Evolutionary conservation across 148 eudicot species (phyloP).

Genomic region (Rhododendron ovatum): DNA sequence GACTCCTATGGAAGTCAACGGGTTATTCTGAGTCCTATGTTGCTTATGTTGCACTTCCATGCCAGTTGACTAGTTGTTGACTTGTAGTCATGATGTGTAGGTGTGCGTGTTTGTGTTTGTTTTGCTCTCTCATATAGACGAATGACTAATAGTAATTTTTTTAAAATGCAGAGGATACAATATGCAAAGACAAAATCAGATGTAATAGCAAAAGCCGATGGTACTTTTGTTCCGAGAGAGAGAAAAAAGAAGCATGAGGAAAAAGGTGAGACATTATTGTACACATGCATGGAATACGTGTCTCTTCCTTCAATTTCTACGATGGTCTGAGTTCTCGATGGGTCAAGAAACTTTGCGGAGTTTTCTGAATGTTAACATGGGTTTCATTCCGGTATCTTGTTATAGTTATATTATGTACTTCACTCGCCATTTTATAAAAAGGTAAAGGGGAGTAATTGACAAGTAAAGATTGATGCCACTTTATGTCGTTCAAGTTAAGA

Average conservation of each 20-base stretch:
- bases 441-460: not conserved
- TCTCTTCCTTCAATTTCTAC: not conserved
- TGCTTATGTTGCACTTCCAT: not conserved
- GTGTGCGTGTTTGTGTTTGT: not conserved
- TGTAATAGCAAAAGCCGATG: slow-evolving; percentile 88
- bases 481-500: not conserved
- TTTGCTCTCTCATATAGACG: not conserved
- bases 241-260: slow-evolving; percentile 86
- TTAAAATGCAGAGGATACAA: slow-evolving; percentile 65
- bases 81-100: not conserved
- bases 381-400: not conserved
- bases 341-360: not conserved
- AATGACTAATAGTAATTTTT: slow-evolving; percentile 5
- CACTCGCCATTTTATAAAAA: not conserved
- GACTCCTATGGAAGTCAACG: not conserved
- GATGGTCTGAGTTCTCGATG: not conserved
- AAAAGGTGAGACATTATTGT: slow-evolving; percentile 46
- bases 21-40: not conserved
- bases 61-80: not conserved
- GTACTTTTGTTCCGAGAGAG: slow-evolving; percentile 85
- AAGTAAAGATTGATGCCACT: not conserved
- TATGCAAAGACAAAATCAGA: slow-evolving; percentile 92
- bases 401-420: not conserved
- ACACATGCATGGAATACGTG: not conserved
- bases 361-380: not conserved